Base-by-base conservation (phyloP, 2,329 filamentous ascomycete genomes). In the Bimuria novae-zelandiae region DNA sequence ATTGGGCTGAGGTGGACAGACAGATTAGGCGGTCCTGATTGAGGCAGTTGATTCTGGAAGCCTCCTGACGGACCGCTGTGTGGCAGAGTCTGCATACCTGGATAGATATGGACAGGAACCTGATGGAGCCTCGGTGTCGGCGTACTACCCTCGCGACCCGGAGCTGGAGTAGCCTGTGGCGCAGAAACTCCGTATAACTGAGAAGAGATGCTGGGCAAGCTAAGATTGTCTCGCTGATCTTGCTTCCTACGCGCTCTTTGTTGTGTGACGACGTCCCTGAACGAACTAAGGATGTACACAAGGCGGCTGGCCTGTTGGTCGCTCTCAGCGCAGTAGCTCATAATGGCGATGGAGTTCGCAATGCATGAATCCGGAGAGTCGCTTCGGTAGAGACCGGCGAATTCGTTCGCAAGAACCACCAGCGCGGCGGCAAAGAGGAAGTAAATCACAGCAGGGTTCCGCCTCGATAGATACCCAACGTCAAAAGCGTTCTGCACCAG, bases 361-460 rank as follows among this genome's bases (percentile, higher is more conserved):
- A 76, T 75, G 57, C 68, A 73, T 2, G 68, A 63, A 35, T 75
- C 70, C 4, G 71, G 69, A 3, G 65, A 61, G 14, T 69, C 61
- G 19, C 72, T 68, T 11, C 57, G 51, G 46, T 75, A 73, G 0
- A 76, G 65, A 1, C 59, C 62, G 5, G 72, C 69, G 44, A 76
- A 76, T 27, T 76, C 73, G 51, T 76, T 76, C 11, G 74, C 64
- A 17, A 76, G 62, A 14, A 77, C 67, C 14, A 76, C 65, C 1
- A 77, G 63, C 1, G 74, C 68, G 7, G 75, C 74, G 7, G 75
- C 70, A 43, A 76, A 76, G 48, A 76, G 70, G 47, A 75, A 76
- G 51, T 77, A 76, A 19, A 75, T 75, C 14, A 75, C 70, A 8
- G 68, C 69, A 12, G 74, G 72, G 35, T 77, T 74, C 6, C 74